Evolutionary conservation across 1,284 basidiomycete species (phyloP).

Genomic region (Leccinum ponderosum): DNA sequence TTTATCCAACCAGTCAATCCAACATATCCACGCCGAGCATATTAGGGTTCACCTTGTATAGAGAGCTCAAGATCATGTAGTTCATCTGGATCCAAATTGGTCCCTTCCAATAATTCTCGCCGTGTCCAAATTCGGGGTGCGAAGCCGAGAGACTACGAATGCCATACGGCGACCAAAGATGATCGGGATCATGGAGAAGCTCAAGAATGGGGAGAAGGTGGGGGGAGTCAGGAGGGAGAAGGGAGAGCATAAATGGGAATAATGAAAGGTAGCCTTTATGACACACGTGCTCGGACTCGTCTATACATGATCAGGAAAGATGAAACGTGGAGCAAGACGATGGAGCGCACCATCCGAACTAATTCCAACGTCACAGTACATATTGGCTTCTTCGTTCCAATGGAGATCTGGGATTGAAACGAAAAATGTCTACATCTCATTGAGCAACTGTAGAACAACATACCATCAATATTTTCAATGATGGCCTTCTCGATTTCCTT

Average conservation of each 20-base stretch:
- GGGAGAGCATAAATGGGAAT: conserved; percentile 86
- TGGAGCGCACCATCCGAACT: conserved; percentile 68
- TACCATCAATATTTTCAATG: conserved; percentile 85
- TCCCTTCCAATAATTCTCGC: conserved; percentile 96
- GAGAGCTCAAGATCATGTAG: conserved; percentile 78
- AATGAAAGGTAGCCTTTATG: conserved; percentile 91
- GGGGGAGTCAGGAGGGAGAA: conserved; percentile 75
- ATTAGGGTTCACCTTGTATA: conserved; percentile 62
- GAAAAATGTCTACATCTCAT: conserved; percentile 4
- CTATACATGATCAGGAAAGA: conserved; percentile 41
- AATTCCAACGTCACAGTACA: conserved; percentile 92
- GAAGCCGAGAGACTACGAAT: conserved; percentile 83
- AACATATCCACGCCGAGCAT: background rate
- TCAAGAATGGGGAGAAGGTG: conserved; percentile 81
- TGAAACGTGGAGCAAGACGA: conserved; percentile 10
- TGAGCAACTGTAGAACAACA: conserved; percentile 12
- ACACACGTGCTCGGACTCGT: conserved; percentile 89
- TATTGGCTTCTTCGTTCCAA: conserved; percentile 85
- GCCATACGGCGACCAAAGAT: conserved; percentile 91
- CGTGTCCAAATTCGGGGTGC: conserved; percentile 86
- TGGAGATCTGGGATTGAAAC: conserved; percentile 68
- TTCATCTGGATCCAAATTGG: conserved; percentile 98
- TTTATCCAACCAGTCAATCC: conserved; percentile 9
- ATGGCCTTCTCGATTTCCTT: conserved; percentile 77
- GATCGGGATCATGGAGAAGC: conserved; percentile 73